Conservation (phyloP, 1,284 basidiomycete genomes). For the Austroboletus niveus region DNA sequence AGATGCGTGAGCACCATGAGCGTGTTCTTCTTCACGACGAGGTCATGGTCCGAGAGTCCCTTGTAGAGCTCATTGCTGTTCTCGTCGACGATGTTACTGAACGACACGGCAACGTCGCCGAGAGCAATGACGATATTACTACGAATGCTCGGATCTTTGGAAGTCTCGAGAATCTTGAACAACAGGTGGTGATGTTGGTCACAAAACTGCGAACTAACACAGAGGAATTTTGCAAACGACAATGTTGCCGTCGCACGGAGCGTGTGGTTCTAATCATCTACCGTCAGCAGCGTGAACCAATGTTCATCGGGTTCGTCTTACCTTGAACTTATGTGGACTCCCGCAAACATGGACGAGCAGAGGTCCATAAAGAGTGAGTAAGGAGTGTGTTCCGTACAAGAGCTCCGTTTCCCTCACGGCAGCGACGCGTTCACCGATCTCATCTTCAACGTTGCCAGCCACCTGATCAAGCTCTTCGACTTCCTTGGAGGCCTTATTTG, state of each 20-base stretch:
- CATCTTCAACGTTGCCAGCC: slow-evolving; percentile 96
- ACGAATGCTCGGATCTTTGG: slow-evolving; percentile 85
- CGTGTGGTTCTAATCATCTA: slow-evolving; percentile 65
- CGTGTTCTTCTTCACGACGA: slow-evolving; percentile 98
- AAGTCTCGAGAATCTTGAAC: slow-evolving; percentile 92
- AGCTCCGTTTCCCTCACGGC: slow-evolving; percentile 86
- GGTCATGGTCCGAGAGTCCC: slow-evolving; percentile 83
- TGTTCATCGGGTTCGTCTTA: too few relatives aligned
- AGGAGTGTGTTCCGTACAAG: slow-evolving; percentile 80
- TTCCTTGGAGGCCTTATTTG: slow-evolving; percentile 53
- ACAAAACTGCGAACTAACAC: slow-evolving; percentile 92
- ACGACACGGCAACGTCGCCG: slow-evolving; percentile 95
- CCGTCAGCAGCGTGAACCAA: too few relatives aligned
- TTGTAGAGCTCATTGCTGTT: slow-evolving; percentile 95
- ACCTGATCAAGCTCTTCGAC: slow-evolving; percentile 94
- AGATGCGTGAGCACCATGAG: slow-evolving; percentile 98
- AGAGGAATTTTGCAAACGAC: slow-evolving; percentile 95
- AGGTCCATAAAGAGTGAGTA: slow-evolving; percentile 85
- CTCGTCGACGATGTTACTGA: slow-evolving; percentile 95
- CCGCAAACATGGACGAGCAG: slow-evolving; percentile 90
- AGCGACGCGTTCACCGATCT: slow-evolving; percentile 91
- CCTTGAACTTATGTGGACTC: slow-evolving; percentile 57
- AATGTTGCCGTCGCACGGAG: slow-evolving; percentile 87
- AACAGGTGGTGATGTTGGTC: slow-evolving; percentile 86
- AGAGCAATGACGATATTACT: slow-evolving; percentile 97